Evolutionary conservation across 148 eudicot species (phyloP), one percentile per base, ranked within the genome.

Genomic region (Camellia japonica): DNA sequence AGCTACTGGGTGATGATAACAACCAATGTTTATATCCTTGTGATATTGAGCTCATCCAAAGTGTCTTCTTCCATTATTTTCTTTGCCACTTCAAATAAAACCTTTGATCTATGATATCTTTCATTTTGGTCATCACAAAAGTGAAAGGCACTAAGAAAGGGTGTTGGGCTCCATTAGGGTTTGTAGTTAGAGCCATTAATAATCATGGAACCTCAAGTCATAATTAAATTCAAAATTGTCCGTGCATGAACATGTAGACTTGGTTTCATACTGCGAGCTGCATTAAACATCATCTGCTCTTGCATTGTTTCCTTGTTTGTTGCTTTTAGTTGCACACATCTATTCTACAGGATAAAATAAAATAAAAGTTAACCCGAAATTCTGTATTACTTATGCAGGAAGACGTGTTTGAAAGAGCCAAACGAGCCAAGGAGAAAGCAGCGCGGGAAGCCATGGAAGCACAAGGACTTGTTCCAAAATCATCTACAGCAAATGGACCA

Each of bases 351-450:
- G 23, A 47, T 7, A 20, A 67, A 11, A 51, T 46, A 43, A 68
- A 67, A 30, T 30, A 30, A 30, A 30, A 30, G 38, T 30, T 43
- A 14, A 20, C 41, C 18, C 67, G 60, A 58, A 60, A 74, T 74
- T 51, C 66, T 71, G 3, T 20, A 15, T 58, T 64, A 13, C 46
- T 5, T n/a, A 9, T 79, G 81, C 89, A 96, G 99, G 97, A 92
- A 78, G 99, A 96, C 41, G 98, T 96, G 64, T 70, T 96, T 6
- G 95, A 91, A 83, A 93, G 94, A 86, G 99, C 99, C 58, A 86
- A 90, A 82, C 79, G 77, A 79, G 91, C 94, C 60, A 92, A 96
- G 85, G 93, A 92, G 85, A 87, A 85, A 77, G 99, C 98, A 43
- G 93, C 97, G 14, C 89, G 86, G 13, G 98, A 94, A 85, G 91